A percentile compares a stretch with the other conserved stretches of the same genome.
Evolutionary conservation across 345 rosid species (phyloP).

Genomic region (Sonneratia caseolaris): DNA sequence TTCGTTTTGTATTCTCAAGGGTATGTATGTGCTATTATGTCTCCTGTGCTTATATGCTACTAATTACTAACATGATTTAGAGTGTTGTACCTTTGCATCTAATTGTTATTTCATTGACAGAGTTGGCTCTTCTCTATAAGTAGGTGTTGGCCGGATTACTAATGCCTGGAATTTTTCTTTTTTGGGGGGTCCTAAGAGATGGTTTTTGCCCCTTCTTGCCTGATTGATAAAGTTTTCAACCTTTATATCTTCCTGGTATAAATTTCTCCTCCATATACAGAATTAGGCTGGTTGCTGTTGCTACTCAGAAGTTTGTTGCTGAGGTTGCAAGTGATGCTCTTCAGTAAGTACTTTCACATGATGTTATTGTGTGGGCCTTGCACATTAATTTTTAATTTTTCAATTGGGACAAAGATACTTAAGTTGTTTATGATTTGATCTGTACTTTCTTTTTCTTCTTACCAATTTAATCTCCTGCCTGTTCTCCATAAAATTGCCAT

Average conservation of each 20-base stretch:
- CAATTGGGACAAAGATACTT: neutral
- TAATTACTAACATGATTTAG: neutral
- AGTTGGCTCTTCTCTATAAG: neutral
- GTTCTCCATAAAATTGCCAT: neutral
- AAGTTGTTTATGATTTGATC: neutral
- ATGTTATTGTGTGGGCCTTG: neutral
- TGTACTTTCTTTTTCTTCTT: neutral
- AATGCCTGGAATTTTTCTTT: too few relatives aligned
- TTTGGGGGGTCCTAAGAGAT: too few relatives aligned
- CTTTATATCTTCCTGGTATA: neutral
- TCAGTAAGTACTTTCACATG: neutral
- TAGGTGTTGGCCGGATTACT: neutral
- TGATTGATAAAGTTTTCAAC: neutral
- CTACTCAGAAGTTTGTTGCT: conserved; percentile 88
- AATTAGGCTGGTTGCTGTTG: conserved; percentile 82
- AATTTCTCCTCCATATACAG: conserved; percentile 29
- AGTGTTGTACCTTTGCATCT: neutral
- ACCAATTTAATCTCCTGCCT: neutral
- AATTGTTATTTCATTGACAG: neutral
- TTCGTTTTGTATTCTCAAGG: neutral
- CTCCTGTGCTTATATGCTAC: neutral
- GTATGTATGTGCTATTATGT: neutral
- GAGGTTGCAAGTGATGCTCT: conserved; percentile 93
- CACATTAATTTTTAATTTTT: neutral
- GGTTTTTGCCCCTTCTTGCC: neutral